phyloP scores from a whole-genome alignment of 2,329 filamentous ascomycete species.

The Grosmannia serpens region DNA sequence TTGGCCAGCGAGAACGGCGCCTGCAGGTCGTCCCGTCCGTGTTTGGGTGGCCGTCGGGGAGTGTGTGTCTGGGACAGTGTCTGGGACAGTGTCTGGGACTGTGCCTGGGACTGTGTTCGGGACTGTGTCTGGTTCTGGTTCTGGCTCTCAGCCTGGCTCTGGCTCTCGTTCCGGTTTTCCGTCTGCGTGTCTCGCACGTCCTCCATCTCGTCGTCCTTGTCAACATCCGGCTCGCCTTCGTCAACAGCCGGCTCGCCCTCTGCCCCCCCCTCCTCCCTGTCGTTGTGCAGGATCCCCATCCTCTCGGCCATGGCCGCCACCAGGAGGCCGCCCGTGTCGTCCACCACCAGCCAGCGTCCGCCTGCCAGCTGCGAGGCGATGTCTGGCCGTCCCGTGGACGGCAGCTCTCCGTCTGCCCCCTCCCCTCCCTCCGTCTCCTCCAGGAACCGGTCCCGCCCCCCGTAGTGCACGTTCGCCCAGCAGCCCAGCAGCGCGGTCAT shows the following conservation, averaged over 20 bases:
- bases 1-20: slow-evolving; percentile 59
- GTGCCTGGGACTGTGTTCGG: background rate
- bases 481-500: slow-evolving; percentile 69
- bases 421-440: background rate
- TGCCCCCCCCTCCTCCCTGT: slow-evolving; percentile 18
- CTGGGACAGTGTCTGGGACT: background rate
- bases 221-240: background rate
- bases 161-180: background rate
- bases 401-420: background rate
- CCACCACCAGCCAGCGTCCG: slow-evolving; percentile 66
- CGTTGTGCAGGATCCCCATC: slow-evolving; percentile 64
- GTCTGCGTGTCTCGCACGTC: background rate
- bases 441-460: slow-evolving; percentile 24
- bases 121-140: background rate
- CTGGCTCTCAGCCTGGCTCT: background rate
- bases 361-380: slow-evolving; percentile 4
- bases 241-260: background rate
- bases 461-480: slow-evolving; percentile 82
- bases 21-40: slow-evolving; percentile 36
- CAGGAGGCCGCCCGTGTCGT: slow-evolving; percentile 75
- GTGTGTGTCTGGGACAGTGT: background rate
- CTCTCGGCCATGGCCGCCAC: slow-evolving; percentile 78
- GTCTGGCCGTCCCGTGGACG: background rate
- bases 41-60: slow-evolving; percentile 9
- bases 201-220: background rate